phyloP scores from a whole-genome alignment of 768 basidiomycete species.

The Rhodotorula taiwanensis region DNA sequence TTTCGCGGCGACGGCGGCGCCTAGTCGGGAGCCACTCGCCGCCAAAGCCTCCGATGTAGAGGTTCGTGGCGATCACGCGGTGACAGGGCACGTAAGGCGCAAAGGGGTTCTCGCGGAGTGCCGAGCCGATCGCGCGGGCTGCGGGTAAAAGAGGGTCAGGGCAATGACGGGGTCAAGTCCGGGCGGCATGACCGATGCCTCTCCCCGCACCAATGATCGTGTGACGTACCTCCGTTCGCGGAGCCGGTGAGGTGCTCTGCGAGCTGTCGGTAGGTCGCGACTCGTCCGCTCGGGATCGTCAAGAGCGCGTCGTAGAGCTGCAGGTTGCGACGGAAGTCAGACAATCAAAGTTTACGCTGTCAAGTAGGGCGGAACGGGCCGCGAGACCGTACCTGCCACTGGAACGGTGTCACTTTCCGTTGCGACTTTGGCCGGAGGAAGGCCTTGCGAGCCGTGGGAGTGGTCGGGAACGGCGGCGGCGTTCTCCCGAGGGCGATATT shows the following conservation, averaged over 20 bases:
- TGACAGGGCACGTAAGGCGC: conserved; percentile 64
- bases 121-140: conserved; percentile 52
- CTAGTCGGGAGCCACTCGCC: conserved; percentile 53
- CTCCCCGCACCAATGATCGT: too few species aligned
- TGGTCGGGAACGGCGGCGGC: conserved; percentile 2
- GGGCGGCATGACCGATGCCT: too few species aligned
- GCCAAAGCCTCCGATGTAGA: conserved; percentile 58
- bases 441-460: background rate
- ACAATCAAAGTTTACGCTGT: too few species aligned
- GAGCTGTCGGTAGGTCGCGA: conserved; percentile 35
- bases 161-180: too few species aligned
- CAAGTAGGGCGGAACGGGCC: too few species aligned
- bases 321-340: background rate
- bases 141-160: background rate
- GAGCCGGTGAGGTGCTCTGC: conserved; percentile 10
- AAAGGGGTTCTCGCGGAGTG: conserved; percentile 61
- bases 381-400: conserved; percentile 1
- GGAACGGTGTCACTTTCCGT: background rate
- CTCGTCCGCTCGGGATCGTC: conserved; percentile 29
- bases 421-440: background rate
- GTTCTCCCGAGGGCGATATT: background rate
- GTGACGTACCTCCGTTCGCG: conserved; percentile 9
- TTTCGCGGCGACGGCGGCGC: background rate
- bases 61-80: conserved; percentile 58
- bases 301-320: conserved; percentile 32